Evolutionary conservation across 2,329 filamentous ascomycete genomes (phyloP).

Genomic region (Phyllosticta ampelicida): DNA sequence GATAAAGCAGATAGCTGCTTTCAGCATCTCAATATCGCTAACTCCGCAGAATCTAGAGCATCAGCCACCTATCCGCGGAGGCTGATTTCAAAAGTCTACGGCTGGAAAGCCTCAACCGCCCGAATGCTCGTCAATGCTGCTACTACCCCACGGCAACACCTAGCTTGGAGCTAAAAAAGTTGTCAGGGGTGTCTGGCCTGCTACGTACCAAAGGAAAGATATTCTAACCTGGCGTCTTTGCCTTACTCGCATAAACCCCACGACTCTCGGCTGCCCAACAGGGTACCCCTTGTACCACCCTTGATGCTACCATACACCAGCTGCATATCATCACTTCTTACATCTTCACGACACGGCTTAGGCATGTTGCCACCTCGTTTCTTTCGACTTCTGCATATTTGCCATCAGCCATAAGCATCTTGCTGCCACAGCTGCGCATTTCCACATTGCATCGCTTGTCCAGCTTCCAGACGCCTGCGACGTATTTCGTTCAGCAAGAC

Average conservation of each 20-base stretch:
- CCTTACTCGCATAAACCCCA: background rate
- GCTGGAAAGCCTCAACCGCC: background rate
- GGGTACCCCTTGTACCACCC: background rate
- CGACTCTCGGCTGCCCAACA: background rate
- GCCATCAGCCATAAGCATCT: background rate
- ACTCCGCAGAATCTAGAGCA: background rate
- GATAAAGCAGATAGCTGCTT: background rate
- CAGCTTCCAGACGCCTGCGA: background rate
- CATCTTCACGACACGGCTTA: background rate
- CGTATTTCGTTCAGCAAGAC: background rate
- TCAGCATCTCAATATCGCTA: background rate
- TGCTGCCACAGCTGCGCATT: background rate
- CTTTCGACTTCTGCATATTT: background rate
- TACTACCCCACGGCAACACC: background rate
- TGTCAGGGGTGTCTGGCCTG: background rate
- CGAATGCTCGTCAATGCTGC: background rate
- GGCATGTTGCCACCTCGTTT: background rate
- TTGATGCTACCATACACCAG: background rate
- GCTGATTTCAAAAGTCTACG: background rate
- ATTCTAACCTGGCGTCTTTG: background rate
- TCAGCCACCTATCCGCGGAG: background rate
- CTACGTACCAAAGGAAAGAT: background rate
- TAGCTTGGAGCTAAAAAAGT: background rate
- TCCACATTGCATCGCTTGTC: background rate
- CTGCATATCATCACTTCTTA: background rate